phyloP scores from a whole-genome alignment of 495 filamentous ascomycete species.

The Letharia lupina region DNA sequence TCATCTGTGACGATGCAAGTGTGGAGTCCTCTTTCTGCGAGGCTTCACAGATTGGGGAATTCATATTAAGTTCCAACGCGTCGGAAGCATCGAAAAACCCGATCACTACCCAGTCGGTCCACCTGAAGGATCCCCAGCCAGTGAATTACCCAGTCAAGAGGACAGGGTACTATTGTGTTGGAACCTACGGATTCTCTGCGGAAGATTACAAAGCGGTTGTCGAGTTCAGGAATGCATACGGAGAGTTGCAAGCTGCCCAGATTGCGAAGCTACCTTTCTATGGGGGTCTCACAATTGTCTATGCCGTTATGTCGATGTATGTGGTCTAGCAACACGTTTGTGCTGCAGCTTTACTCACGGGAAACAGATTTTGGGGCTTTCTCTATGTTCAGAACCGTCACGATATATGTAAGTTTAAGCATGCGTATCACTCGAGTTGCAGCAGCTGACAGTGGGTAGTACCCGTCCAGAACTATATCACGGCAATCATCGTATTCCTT shows the following conservation, averaged over 20 bases:
- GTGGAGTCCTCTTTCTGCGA: conserved; percentile 65
- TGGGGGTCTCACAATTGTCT: conserved; percentile 86
- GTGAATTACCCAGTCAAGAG: conserved; percentile 75
- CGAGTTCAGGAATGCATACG: conserved; percentile 91
- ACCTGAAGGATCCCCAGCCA: conserved; percentile 65
- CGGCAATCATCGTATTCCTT: conserved; percentile 90
- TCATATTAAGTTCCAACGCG: conserved; percentile 68
- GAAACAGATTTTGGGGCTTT: conserved; percentile 73
- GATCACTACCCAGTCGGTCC: conserved; percentile 70
- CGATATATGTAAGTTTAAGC: conserved; percentile 63
- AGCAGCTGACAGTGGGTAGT: conserved; percentile 46
- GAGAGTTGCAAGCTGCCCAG: conserved; percentile 88
- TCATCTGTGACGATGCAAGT: conserved; percentile 64
- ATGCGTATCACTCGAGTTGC: neutral
- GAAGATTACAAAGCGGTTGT: conserved; percentile 67
- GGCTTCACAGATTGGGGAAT: conserved; percentile 67
- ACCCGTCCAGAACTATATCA: conserved; percentile 99
- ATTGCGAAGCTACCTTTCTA: conserved; percentile 98
- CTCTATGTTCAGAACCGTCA: conserved; percentile 89
- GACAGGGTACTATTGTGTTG: conserved; percentile 95
- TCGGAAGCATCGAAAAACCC: conserved; percentile 55
- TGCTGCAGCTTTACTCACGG: conserved; percentile 3
- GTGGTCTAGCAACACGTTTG: conserved; percentile 24
- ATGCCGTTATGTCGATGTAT: conserved; percentile 72
- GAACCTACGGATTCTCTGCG: conserved; percentile 58